These are phyloP conservation scores for Candida ipomoeae DNA, from an alignment of 805 yeast genomes.

Conservation along the genomic window DNA sequence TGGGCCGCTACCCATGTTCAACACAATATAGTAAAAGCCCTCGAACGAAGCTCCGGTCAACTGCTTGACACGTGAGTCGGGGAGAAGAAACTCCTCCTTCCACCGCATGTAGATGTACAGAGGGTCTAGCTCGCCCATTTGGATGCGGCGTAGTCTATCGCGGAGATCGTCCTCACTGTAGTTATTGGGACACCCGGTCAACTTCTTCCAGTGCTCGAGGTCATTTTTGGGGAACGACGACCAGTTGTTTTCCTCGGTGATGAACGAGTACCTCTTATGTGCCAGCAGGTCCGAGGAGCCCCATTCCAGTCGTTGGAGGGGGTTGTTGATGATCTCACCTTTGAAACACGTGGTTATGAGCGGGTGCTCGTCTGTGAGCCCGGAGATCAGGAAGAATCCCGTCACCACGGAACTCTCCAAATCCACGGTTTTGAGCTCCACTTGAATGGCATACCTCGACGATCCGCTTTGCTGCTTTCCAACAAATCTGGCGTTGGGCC, in stretches of 20 bases:
- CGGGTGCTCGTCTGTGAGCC: slow-evolving; percentile 59
- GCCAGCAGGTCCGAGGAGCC: slow-evolving; percentile 11
- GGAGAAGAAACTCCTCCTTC: slow-evolving; percentile 86
- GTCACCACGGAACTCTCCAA: slow-evolving; percentile 38
- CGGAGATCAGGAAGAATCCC: slow-evolving; percentile 64
- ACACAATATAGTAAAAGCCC: slow-evolving; percentile 85
- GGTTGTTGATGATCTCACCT: slow-evolving; percentile 63
- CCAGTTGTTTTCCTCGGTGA: slow-evolving; percentile 58
- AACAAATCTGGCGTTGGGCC: slow-evolving; percentile 56
- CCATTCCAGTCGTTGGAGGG: slow-evolving; percentile 28
- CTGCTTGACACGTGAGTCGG: slow-evolving; percentile 64
- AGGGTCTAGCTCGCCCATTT: slow-evolving; percentile 27
- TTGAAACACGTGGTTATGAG: slow-evolving; percentile 67
- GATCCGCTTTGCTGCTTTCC: slow-evolving; percentile 73
- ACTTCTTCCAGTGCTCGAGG: slow-evolving; percentile 49
- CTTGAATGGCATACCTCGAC: slow-evolving; percentile 60
- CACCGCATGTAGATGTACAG: slow-evolving; percentile 77
- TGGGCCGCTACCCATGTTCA: slow-evolving; percentile 51
- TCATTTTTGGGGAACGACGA: slow-evolving; percentile 41
- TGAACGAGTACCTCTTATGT: slow-evolving; percentile 43
- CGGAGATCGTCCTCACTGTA: slow-evolving; percentile 36
- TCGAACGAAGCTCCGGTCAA: slow-evolving; percentile 79
- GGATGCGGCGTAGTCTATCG: slow-evolving; percentile 26
- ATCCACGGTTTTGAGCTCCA: slow-evolving; percentile 69
- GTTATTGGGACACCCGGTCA: slow-evolving; percentile 44